Evolutionary conservation across 2,329 filamentous ascomycete species (phyloP), one percentile per base, ranked within the genome.

Genomic region (Arthrinium phaeospermum): DNA sequence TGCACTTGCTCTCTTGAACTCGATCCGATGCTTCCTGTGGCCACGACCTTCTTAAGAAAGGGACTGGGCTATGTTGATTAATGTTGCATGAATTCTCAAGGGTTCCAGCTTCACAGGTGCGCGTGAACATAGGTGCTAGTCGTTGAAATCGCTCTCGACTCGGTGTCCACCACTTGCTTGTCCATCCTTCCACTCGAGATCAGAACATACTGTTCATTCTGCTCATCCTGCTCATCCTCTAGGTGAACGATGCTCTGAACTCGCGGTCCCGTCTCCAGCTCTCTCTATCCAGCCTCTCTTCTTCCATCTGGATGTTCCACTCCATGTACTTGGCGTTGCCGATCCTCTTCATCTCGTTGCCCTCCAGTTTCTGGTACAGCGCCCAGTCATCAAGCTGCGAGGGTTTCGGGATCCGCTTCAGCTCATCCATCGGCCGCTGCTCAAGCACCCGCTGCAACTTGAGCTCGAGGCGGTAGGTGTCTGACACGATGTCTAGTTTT

Each of bases 341-440:
- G 4, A 79, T 76, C 68, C 82, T 75, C 71, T 81, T 82, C 70
- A 85, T 81, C 77, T 82, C 81, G 69, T 84, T 83, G 14, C 80
- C 83, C 77, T 88, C 83, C 44, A 84, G 77, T 74, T 84, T 85
- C 74, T 87, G 82, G 77, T 86, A 90, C 12, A 88, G 75, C 1
- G 80, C 72, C 88, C 87, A 91, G 72, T 91, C 88, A 73, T 91
- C 89, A 7, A 88, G 75, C 76, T 90, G 86, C 2, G 87, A 88
- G 2, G 88, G 88, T 14, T 78, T 82, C 0, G 89, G 89, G 16
- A 88, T 81, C n/a, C 75, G 72, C n/a, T 78, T 74, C 12, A 90
- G 75, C 7, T 85, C 80, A 10, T 84, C 78, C 73, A 89, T 80
- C 2, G 85, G 74, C 1, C 72, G 80, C 75, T 89, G 86, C 14